Percentiles rank a stretch among this genome's conserved stretches.
Conservation (phyloP, 129 eudicot genomes). For the Oenanthe sinensis region DNA sequence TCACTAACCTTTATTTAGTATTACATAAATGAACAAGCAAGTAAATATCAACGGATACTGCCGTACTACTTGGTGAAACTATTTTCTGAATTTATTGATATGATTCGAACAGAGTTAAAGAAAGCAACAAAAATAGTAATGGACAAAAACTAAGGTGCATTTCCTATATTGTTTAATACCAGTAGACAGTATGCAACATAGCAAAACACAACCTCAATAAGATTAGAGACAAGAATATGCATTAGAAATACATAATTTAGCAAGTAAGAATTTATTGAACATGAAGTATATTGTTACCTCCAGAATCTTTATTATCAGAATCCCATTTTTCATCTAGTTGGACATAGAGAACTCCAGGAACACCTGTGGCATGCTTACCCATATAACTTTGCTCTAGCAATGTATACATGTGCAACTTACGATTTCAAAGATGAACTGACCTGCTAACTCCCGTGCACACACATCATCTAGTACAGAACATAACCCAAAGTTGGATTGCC, state of each 20-base stretch:
- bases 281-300: constrained; percentile 41
- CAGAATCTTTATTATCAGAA: constrained; percentile 52
- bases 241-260: background rate
- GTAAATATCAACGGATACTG: background rate
- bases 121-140: background rate
- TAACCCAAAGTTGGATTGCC: constrained; percentile 65
- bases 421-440: constrained; percentile 23
- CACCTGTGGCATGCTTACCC: constrained; percentile 35
- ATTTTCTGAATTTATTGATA: background rate
- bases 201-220: too few species aligned
- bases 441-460: constrained; percentile 58
- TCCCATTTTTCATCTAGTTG: constrained; percentile 46
- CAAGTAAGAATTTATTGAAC: background rate
- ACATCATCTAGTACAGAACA: constrained; percentile 79
- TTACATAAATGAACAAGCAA: background rate
- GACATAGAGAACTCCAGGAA: constrained; percentile 75
- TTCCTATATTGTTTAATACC: background rate
- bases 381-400: background rate
- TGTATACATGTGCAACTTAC: background rate
- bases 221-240: too few species aligned
- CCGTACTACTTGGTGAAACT: background rate
- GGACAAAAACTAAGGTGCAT: background rate
- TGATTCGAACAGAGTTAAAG: background rate
- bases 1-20: background rate
- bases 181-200: background rate